Conservation (phyloP, 2,329 filamentous ascomycete genomes). For the Neofusicoccum cordaticola region DNA sequence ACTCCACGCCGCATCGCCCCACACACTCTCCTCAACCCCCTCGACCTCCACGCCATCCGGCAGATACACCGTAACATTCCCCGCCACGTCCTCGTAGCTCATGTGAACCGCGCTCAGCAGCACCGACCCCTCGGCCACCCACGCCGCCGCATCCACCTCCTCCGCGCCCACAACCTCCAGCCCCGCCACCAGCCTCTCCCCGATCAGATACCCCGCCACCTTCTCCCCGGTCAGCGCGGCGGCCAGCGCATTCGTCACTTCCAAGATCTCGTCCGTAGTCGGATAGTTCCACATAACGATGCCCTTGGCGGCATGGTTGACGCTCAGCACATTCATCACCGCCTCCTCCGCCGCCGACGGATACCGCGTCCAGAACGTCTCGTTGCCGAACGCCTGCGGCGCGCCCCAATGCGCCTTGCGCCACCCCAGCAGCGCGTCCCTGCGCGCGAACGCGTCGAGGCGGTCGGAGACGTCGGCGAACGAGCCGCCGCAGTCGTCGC, state of each 20-base stretch:
- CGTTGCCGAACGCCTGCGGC: constrained; percentile 49
- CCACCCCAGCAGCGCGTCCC: constrained; percentile 40
- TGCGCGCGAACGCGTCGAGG: constrained; percentile 41
- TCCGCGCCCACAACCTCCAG: constrained; percentile 22
- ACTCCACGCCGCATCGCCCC: not conserved
- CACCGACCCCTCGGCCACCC: constrained; percentile 31
- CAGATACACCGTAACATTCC: constrained; percentile 19
- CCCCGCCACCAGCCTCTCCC: constrained; percentile 24
- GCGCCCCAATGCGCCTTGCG: constrained; percentile 51
- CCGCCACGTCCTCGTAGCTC: constrained; percentile 25
- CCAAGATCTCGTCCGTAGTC: constrained; percentile 23
- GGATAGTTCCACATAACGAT: constrained; percentile 52
- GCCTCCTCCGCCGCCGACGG: constrained; percentile 46
- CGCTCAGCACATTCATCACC: constrained; percentile 46
- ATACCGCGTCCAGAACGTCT: constrained; percentile 46
- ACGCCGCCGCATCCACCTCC: constrained; percentile 40
- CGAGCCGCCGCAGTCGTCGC: constrained; percentile 56
- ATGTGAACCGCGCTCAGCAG: constrained; percentile 41
- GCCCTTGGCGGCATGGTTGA: constrained; percentile 52
- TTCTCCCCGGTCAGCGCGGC: constrained; percentile 35
- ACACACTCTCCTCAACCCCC: not conserved
- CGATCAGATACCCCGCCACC: constrained; percentile 40
- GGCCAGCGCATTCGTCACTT: constrained; percentile 39
- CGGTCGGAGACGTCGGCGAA: constrained; percentile 52
- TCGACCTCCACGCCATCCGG: constrained; percentile 16